Evolutionary conservation across 306 rosid genomes (phyloP).

Genomic region (Clitoria ternatea): DNA sequence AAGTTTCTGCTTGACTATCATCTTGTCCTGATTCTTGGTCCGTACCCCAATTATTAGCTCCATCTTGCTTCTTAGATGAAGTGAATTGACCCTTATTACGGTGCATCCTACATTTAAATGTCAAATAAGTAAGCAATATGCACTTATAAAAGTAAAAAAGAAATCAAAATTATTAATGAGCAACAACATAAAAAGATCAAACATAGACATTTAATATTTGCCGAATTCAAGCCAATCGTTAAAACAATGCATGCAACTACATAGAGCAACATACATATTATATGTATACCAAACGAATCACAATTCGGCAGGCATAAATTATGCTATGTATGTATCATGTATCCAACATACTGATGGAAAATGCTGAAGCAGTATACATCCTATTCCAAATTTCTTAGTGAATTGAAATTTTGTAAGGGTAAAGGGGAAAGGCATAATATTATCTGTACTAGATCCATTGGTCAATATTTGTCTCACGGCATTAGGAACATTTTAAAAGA

Average conservation of each 20-base stretch:
- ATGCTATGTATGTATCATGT: background rate
- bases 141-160: background rate
- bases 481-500: background rate
- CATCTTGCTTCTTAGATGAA: conserved; percentile 76
- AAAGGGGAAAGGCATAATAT: background rate
- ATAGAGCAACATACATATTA: background rate
- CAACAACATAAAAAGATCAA: background rate
- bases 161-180: conserved; percentile 16
- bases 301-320: background rate
- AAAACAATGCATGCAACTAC: background rate
- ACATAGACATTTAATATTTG: background rate
- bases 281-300: background rate
- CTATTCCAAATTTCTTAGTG: background rate
- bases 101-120: conserved; percentile 69
- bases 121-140: conserved; percentile 18
- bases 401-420: background rate
- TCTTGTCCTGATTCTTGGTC: conserved; percentile 74
- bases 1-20: conserved; percentile 62
- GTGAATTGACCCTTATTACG: conserved; percentile 95
- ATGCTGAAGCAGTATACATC: background rate
- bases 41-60: conserved; percentile 51
- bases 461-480: background rate
- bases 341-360: background rate
- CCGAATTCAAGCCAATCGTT: conserved; percentile 7
- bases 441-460: background rate